Evolutionary conservation across 441 rosid species (phyloP).

Genomic region (Corymbia calophylla): DNA sequence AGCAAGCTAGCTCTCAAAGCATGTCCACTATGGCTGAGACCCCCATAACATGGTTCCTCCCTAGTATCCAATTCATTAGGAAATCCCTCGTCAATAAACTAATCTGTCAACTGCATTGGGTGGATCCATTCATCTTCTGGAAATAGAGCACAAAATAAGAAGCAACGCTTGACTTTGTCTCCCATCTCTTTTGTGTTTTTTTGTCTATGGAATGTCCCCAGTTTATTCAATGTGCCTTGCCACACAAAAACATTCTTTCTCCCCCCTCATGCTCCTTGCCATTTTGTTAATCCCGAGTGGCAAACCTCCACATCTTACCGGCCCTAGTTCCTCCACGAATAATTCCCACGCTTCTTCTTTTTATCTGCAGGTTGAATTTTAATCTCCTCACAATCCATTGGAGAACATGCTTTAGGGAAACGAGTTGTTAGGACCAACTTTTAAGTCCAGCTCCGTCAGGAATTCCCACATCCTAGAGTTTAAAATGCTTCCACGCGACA

Average conservation of each 20-base stretch:
- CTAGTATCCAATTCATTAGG: too few species aligned
- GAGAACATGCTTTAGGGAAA: not conserved
- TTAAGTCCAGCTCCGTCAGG: not conserved
- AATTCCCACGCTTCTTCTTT: constrained; percentile 1
- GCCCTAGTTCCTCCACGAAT: not conserved
- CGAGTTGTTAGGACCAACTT: constrained; percentile 11
- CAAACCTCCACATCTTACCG: not conserved
- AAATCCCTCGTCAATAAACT: too few species aligned
- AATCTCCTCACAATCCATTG: not conserved
- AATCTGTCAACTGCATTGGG: too few species aligned
- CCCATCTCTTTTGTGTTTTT: too few species aligned
- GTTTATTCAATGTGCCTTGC: not conserved
- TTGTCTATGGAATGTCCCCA: not conserved
- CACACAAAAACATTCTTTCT: not conserved
- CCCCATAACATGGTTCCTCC: too few species aligned
- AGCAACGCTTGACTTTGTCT: too few species aligned
- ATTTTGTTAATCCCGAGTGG: constrained; percentile 6
- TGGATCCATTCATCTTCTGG: too few species aligned
- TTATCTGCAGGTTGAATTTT: not conserved
- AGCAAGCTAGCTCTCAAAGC: too few species aligned
- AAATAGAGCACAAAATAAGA: too few species aligned
- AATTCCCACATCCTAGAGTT: constrained; percentile 3
- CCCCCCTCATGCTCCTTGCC: constrained; percentile 12
- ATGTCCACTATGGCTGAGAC: too few species aligned
- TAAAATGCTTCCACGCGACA: not conserved